A percentile compares a stretch with the other conserved stretches of the same genome.
These are phyloP conservation scores for Blastobotrys malaysiensis DNA, from an alignment of 1,139 yeast species.

Conservation along the genomic window DNA sequence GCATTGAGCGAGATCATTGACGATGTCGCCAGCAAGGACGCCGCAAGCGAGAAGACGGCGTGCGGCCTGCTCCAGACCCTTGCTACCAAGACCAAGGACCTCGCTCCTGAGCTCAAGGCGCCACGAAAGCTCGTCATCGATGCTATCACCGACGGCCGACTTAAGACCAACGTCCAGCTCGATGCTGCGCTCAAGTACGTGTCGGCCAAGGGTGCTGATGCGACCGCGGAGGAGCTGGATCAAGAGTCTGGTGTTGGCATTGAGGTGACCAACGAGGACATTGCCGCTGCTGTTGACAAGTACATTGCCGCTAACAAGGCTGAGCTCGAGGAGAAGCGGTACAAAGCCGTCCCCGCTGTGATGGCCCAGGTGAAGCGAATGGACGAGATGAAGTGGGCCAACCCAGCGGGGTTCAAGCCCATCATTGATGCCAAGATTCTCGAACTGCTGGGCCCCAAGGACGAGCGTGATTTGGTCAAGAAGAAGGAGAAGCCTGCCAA, in stretches of 20 bases:
- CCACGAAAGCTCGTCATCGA: slow-evolving; percentile 49
- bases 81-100: slow-evolving; percentile 46
- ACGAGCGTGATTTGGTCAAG: slow-evolving; percentile 83
- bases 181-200: slow-evolving; percentile 77
- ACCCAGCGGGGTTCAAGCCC: slow-evolving; percentile 80
- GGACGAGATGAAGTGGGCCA: slow-evolving; percentile 84
- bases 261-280: slow-evolving; percentile 60
- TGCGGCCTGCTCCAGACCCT: slow-evolving; percentile 62
- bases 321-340: slow-evolving; percentile 64
- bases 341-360: slow-evolving; percentile 66
- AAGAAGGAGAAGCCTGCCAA: slow-evolving; percentile 53
- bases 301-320: slow-evolving; percentile 56
- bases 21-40: slow-evolving; percentile 35
- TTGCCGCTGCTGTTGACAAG: slow-evolving; percentile 49
- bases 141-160: slow-evolving; percentile 58
- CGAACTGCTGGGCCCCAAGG: slow-evolving; percentile 82
- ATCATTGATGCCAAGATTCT: slow-evolving; percentile 71
- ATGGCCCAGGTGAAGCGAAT: slow-evolving; percentile 72
- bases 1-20: slow-evolving; percentile 58
- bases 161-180: slow-evolving; percentile 67
- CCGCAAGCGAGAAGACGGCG: slow-evolving; percentile 47
- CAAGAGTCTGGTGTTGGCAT: slow-evolving; percentile 77
- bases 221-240: slow-evolving; percentile 48
- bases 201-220: slow-evolving; percentile 37
- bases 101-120: slow-evolving; percentile 21